A percentile compares a stretch with the other conserved stretches of the same genome.
phyloP scores from a whole-genome alignment of 345 rosid species.

The Brassica cretica region DNA sequence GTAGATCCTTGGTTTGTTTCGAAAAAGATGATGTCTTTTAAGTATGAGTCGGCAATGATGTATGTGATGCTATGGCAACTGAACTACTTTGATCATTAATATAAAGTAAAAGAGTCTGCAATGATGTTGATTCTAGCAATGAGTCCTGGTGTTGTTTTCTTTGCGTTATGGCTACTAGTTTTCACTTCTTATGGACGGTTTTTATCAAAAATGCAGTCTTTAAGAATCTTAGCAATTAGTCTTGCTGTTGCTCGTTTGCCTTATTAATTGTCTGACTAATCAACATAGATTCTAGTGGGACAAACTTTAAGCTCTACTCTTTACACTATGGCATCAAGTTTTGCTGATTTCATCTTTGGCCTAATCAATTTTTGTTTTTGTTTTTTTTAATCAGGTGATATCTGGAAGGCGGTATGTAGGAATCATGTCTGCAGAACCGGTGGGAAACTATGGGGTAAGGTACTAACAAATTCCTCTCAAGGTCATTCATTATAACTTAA shows the following conservation, averaged over 20 bases:
- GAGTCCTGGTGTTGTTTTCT: constrained; percentile 1
- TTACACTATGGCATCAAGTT: neutral
- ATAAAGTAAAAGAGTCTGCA: neutral
- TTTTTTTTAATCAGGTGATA: constrained; percentile 58
- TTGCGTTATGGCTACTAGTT: neutral
- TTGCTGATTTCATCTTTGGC: neutral
- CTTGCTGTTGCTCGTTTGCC: neutral
- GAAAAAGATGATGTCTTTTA: constrained; percentile 6
- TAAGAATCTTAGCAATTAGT: neutral
- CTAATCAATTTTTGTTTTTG: neutral
- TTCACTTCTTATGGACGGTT: neutral
- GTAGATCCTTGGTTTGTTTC: neutral
- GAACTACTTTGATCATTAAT: too few relatives aligned
- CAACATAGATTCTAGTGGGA: neutral
- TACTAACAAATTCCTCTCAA: constrained; percentile 32
- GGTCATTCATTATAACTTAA: neutral
- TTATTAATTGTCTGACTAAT: neutral
- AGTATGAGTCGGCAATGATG: neutral
- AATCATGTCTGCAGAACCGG: constrained; percentile 91
- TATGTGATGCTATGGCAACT: too few relatives aligned
- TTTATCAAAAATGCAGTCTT: neutral
- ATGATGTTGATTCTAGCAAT: neutral
- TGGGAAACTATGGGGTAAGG: constrained; percentile 99
- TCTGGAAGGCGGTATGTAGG: constrained; percentile 89
- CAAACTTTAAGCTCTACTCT: neutral